Conservation (phyloP, 2,329 filamentous ascomycete species). For the Davidsoniella australis region DNA sequence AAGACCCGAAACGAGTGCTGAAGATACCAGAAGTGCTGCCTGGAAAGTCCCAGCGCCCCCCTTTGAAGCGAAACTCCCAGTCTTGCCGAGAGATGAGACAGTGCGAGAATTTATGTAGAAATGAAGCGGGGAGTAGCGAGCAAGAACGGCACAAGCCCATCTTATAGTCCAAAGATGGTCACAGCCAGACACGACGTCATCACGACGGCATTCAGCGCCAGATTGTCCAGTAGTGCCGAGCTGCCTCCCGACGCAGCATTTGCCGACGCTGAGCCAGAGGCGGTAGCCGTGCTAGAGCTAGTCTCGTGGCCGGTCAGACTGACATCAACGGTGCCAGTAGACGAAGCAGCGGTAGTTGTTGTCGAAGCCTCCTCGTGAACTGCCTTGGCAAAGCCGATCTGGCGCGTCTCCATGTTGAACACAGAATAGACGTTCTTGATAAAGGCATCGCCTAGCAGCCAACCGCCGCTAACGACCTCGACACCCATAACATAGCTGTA, state of each 20-base stretch:
- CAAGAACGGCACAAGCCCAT: not conserved
- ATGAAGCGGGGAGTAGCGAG: too few species aligned
- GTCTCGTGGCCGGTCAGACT: not conserved
- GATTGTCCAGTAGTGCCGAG: not conserved
- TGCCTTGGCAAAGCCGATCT: conserved; percentile 31
- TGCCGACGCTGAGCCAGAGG: not conserved
- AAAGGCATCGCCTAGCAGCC: conserved; percentile 76
- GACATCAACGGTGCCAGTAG: conserved; percentile 4
- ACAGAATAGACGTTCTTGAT: conserved; percentile 80
- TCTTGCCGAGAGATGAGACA: too few species aligned
- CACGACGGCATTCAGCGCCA: not conserved
- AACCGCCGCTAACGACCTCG: conserved; percentile 44
- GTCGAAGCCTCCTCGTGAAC: conserved; percentile 6
- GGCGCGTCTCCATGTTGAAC: conserved; percentile 56
- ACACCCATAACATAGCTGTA: conserved; percentile 61
- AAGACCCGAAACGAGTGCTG: too few species aligned
- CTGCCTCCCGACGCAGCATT: not conserved
- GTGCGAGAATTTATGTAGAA: too few species aligned
- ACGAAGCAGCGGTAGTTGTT: conserved; percentile 6
- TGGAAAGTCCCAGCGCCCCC: too few species aligned
- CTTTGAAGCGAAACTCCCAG: too few species aligned
- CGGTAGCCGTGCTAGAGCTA: not conserved
- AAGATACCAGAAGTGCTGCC: too few species aligned
- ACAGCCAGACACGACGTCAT: not conserved
- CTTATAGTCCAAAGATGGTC: conserved; percentile 1